phyloP scores from a whole-genome alignment of 345 rosid genomes.

The Rubroshorea leprosula region DNA sequence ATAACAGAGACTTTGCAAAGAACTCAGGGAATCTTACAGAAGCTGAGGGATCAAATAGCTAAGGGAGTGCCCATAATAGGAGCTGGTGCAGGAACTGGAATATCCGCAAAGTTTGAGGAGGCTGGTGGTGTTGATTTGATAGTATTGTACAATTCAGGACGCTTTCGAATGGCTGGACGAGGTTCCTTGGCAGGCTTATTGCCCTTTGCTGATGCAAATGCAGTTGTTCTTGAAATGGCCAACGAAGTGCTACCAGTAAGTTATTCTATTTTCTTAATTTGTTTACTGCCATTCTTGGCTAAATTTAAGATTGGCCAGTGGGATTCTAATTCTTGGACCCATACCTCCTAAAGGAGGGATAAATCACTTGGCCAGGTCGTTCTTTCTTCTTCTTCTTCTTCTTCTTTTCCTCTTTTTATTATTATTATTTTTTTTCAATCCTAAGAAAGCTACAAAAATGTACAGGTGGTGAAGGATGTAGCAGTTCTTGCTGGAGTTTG shows the following conservation, averaged over 20 bases:
- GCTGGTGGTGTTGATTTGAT: conserved; percentile 93
- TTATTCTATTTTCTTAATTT: not conserved
- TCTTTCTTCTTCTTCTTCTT: no score
- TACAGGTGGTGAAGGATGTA: conserved; percentile 70
- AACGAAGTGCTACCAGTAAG: conserved; percentile 93
- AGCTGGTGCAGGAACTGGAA: conserved; percentile 98
- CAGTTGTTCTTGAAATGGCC: conserved; percentile 85
- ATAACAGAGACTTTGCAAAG: conserved; percentile 66
- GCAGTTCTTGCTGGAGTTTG: conserved; percentile 98
- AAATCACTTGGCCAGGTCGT: no score
- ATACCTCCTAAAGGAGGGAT: no score
- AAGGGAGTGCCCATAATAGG: conserved; percentile 80
- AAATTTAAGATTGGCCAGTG: no score
- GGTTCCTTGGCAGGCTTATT: conserved; percentile 96
- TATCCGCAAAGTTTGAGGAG: conserved; percentile 98
- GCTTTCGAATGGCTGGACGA: conserved; percentile 98
- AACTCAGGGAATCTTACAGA: conserved; percentile 59
- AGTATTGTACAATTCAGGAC: conserved; percentile 88
- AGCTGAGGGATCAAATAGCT: conserved; percentile 56
- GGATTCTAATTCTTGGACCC: no score
- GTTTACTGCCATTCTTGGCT: not conserved
- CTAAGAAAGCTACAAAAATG: conserved; percentile 12
- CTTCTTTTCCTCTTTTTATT: not conserved
- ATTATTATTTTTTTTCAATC: not conserved
- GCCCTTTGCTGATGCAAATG: no score